Percentiles rank a stretch among this genome's conserved stretches.
Evolutionary conservation across 129 eudicot genomes (phyloP).

Genomic region (Silybum marianum): DNA sequence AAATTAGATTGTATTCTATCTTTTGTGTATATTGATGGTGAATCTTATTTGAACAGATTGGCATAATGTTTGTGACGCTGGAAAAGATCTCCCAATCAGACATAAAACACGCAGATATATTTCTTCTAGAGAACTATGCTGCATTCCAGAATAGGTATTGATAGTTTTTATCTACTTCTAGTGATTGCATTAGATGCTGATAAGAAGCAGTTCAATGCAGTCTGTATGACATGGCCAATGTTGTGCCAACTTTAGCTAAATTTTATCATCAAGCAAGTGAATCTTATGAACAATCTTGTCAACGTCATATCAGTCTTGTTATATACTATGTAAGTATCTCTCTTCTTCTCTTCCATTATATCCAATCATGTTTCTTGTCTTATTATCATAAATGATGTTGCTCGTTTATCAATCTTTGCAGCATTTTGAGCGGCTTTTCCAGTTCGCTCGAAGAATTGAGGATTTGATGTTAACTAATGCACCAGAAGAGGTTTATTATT

Average conservation of each 20-base stretch:
- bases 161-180: background rate
- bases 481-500: conserved; percentile 70
- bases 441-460: conserved; percentile 84
- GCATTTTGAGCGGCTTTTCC: conserved; percentile 91
- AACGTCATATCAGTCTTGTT: conserved; percentile 72
- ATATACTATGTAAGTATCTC: conserved; percentile 65
- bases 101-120: conserved; percentile 64
- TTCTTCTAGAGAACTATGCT: conserved; percentile 89
- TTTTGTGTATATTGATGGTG: conserved; percentile 7
- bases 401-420: conserved; percentile 35
- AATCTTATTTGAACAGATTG: conserved; percentile 51
- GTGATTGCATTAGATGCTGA: conserved; percentile 23
- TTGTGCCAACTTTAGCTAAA: conserved; percentile 81
- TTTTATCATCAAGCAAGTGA: conserved; percentile 97
- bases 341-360: background rate
- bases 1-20: background rate
- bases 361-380: background rate
- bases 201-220: conserved; percentile 59
- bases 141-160: conserved; percentile 88
- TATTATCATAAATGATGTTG: background rate
- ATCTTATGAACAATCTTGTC: conserved; percentile 82
- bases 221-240: conserved; percentile 87
- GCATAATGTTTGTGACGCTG: conserved; percentile 83
- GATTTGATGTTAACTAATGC: conserved; percentile 64
- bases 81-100: conserved; percentile 79